Conservation (phyloP, 495 filamentous ascomycete species). For the Lasiosphaeris hirsuta region DNA sequence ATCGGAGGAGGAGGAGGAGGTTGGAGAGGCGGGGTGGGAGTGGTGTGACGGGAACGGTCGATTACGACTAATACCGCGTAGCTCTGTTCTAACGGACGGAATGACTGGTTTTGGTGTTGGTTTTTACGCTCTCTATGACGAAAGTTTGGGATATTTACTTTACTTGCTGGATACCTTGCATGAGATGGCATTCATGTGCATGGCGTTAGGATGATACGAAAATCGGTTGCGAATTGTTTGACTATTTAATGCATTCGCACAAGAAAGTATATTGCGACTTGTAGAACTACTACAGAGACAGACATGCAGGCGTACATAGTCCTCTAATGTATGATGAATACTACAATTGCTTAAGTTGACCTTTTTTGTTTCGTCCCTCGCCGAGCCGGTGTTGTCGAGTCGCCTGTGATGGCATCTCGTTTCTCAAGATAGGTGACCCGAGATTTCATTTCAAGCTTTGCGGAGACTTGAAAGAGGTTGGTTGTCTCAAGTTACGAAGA, state of each 20-base stretch:
- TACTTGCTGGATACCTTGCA: too few relatives aligned
- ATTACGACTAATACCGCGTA: slow-evolving; percentile 32
- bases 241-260: neutral
- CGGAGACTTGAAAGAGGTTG: too few relatives aligned
- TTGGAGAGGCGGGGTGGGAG: slow-evolving; percentile 45
- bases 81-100: neutral
- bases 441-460: too few relatives aligned
- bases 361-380: too few relatives aligned
- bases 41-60: slow-evolving; percentile 33
- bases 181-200: slow-evolving; percentile 1
- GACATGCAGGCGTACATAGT: neutral
- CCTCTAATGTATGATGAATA: neutral
- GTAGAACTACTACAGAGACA: neutral
- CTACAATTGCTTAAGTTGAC: too few relatives aligned
- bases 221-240: neutral
- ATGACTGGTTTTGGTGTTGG: slow-evolving; percentile 26
- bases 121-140: neutral
- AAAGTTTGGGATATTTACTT: too few relatives aligned
- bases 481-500: too few relatives aligned
- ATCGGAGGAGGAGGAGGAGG: slow-evolving; percentile 45
- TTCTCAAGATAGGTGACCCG: too few relatives aligned
- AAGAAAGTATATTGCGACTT: too few relatives aligned
- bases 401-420: too few relatives aligned
- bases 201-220: slow-evolving; percentile 2
- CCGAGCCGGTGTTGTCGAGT: too few relatives aligned